phyloP scores from a whole-genome alignment of 345 rosid genomes.

The Anastatica hierochuntica region DNA sequence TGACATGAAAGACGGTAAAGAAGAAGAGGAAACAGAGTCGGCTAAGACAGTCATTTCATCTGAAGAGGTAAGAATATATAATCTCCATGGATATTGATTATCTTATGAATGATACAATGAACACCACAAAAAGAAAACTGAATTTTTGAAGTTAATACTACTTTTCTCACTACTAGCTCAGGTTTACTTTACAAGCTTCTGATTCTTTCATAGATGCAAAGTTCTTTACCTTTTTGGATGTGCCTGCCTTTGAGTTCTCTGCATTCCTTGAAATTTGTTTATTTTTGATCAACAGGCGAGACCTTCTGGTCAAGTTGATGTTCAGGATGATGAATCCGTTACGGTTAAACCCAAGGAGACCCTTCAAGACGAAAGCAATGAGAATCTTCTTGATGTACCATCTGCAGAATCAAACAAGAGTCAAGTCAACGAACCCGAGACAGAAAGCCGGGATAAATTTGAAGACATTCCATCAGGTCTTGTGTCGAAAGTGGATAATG shows the following conservation, averaged over 20 bases:
- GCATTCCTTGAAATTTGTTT: not conserved
- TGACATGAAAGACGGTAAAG: slow-evolving; percentile 16
- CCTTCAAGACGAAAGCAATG: not conserved
- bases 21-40: slow-evolving; percentile 14
- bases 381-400: not conserved
- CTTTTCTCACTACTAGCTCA: not conserved
- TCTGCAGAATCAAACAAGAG: not conserved
- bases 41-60: slow-evolving; percentile 19
- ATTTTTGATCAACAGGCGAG: slow-evolving; percentile 25
- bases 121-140: not conserved
- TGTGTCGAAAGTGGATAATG: too few relatives aligned
- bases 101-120: not conserved
- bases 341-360: not conserved
- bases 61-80: slow-evolving; percentile 30
- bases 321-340: slow-evolving; percentile 12
- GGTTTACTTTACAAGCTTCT: not conserved
- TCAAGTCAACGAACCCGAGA: not conserved
- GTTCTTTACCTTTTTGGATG: not conserved
- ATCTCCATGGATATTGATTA: not conserved
- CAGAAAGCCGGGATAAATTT: too few relatives aligned
- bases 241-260: not conserved
- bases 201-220: not conserved
- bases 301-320: not conserved
- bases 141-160: not conserved
- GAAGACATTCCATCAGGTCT: too few relatives aligned